phyloP scores from a whole-genome alignment of 2,329 filamentous ascomycete species.

The Gremmenia infestans region DNA sequence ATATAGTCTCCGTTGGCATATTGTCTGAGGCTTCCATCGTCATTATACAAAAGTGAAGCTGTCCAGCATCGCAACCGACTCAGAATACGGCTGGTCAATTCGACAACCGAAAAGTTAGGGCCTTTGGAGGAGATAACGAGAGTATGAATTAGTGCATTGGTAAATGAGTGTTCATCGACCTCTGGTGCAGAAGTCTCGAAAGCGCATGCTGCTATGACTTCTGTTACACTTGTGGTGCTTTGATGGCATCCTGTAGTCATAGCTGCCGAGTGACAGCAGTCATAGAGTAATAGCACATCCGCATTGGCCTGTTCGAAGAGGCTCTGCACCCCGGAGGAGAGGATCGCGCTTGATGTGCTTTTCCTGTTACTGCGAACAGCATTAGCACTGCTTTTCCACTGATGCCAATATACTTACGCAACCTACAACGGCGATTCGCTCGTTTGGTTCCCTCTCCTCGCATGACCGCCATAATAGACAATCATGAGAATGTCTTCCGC shows the following conservation, averaged over 20 bases:
- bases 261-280: conserved; percentile 4
- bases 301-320: not conserved
- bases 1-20: not conserved
- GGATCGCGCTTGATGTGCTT: not conserved
- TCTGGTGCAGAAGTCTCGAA: not conserved
- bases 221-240: not conserved
- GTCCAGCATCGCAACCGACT: not conserved
- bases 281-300: conserved; percentile 1
- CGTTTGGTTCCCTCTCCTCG: not conserved
- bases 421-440: conserved; percentile 6
- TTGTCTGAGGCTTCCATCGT: not conserved
- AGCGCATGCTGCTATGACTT: conserved; percentile 2
- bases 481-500: conserved; percentile 6
- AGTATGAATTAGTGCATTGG: conserved; percentile 1
- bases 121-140: not conserved
- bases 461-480: conserved; percentile 14
- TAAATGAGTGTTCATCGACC: not conserved
- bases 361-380: conserved; percentile 1
- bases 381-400: not conserved
- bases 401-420: conserved; percentile 3
- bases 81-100: not conserved
- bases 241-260: not conserved
- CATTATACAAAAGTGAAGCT: not conserved
- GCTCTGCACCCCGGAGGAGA: conserved; percentile 3
- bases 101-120: not conserved